phyloP scores from a whole-genome alignment of 805 yeast species.

The Monosporozyma siamensis region DNA sequence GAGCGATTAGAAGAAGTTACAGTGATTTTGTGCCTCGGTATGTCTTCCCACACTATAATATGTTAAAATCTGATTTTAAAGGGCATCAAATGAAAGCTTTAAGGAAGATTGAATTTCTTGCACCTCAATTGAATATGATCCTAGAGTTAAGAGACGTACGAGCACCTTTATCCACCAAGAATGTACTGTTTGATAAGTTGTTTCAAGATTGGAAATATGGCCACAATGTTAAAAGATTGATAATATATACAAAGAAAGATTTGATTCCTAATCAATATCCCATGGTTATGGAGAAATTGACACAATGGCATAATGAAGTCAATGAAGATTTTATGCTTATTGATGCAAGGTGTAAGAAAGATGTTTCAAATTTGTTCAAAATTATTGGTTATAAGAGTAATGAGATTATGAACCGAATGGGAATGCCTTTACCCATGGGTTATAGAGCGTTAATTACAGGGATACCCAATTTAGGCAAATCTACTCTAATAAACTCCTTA shows the following conservation, averaged over 20 bases:
- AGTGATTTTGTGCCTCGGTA: slow-evolving; percentile 52
- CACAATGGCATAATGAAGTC: slow-evolving; percentile 39
- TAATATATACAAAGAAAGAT: slow-evolving; percentile 74
- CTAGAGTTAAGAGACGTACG: slow-evolving; percentile 82
- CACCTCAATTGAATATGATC: slow-evolving; percentile 74
- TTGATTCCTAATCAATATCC: slow-evolving; percentile 30
- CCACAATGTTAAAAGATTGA: slow-evolving; percentile 18
- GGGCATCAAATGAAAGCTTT: slow-evolving; percentile 87
- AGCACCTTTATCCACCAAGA: slow-evolving; percentile 80
- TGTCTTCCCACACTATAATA: slow-evolving; percentile 63
- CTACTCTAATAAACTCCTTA: slow-evolving; percentile 71
- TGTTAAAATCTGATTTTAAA: slow-evolving; percentile 68
- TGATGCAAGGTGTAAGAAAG: slow-evolving; percentile 45
- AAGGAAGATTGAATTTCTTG: slow-evolving; percentile 50
- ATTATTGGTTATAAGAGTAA: slow-evolving; percentile 38
- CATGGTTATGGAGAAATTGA: slow-evolving; percentile 26
- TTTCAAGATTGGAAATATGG: slow-evolving; percentile 38
- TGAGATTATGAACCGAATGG: slow-evolving; percentile 20
- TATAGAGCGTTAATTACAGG: slow-evolving; percentile 71
- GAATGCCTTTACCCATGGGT: slow-evolving; percentile 79
- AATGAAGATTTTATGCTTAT: slow-evolving; percentile 42
- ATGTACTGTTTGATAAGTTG: slow-evolving; percentile 64
- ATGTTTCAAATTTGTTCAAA: slow-evolving; percentile 43
- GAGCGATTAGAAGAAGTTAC: neutral
- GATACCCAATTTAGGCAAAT: slow-evolving; percentile 97